Percentiles rank a stretch among this genome's conserved stretches.
These are phyloP conservation scores for Parasitella parasitica DNA, from an alignment of 371 early-diverging fungal species.

Conservation along the genomic window DNA sequence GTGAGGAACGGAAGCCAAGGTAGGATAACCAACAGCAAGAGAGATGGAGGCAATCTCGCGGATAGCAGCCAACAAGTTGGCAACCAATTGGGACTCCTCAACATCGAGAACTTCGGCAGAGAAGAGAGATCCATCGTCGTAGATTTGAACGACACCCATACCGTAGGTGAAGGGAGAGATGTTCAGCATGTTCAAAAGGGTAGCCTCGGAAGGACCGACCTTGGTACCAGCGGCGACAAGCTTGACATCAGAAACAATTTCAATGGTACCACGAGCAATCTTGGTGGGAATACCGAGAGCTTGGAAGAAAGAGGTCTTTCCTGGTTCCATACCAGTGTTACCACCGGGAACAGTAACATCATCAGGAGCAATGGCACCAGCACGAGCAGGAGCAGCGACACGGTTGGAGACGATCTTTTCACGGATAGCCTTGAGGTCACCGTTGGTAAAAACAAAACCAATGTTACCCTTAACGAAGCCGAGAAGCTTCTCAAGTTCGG, in stretches of 20 bases:
- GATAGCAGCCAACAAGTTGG: slow-evolving; percentile 81
- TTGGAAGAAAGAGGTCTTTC: slow-evolving; percentile 99
- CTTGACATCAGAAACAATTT: slow-evolving; percentile 97
- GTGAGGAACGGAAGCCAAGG: slow-evolving; percentile 98
- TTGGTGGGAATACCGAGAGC: slow-evolving; percentile 99
- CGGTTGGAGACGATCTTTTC: slow-evolving; percentile 91
- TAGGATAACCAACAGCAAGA: slow-evolving; percentile 91
- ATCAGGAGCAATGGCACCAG: slow-evolving; percentile 96
- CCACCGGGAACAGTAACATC: slow-evolving; percentile 97
- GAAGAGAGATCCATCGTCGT: slow-evolving; percentile 94
- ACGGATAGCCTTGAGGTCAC: slow-evolving; percentile 94
- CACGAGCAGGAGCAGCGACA: slow-evolving; percentile 98
- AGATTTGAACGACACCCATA: slow-evolving; percentile 93
- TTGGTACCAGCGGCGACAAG: slow-evolving; percentile 89
- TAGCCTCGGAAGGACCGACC: slow-evolving; percentile 99
- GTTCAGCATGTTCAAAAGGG: slow-evolving; percentile 98
- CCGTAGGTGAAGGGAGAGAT: slow-evolving; percentile 99
- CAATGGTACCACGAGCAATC: slow-evolving; percentile 99
- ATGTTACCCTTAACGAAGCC: slow-evolving; percentile 94
- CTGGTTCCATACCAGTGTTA: slow-evolving; percentile 99
- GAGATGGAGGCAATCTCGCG: slow-evolving; percentile 92
- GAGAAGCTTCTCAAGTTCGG: slow-evolving; percentile 86
- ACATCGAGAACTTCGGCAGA: slow-evolving; percentile 92
- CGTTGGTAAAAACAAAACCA: slow-evolving; percentile 99
- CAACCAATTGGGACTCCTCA: slow-evolving; percentile 81